These are phyloP conservation scores for Allium fistulosum DNA, from an alignment of 106 monocot genomes.

Conservation along the genomic window DNA sequence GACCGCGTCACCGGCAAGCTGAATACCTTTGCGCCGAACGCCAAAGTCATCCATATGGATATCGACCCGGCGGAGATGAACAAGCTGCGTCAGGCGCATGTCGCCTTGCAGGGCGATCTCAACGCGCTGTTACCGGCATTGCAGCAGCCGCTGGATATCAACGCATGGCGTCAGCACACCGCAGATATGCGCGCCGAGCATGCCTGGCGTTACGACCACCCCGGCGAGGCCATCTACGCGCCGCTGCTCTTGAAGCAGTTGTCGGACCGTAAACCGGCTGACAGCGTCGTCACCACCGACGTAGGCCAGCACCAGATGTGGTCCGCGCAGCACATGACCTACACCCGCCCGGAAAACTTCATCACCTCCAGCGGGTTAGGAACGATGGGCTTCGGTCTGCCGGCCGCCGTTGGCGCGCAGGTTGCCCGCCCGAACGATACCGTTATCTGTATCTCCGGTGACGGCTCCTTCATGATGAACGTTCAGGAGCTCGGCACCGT, in stretches of 20 bases:
- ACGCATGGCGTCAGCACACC: neutral
- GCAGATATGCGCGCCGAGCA: neutral
- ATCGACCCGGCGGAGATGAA: neutral
- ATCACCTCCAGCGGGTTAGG: slow-evolving; percentile 67
- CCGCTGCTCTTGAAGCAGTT: neutral
- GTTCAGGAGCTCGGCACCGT: slow-evolving; percentile 72
- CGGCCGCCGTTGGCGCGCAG: slow-evolving; percentile 79
- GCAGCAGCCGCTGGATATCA: neutral
- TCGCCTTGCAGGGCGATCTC: neutral
- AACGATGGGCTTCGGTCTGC: slow-evolving; percentile 87
- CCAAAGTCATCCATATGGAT: neutral
- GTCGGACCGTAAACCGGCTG: no score
- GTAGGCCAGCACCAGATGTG: neutral
- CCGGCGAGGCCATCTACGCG: neutral
- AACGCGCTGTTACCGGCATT: neutral
- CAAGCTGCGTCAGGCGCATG: neutral
- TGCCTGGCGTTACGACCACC: neutral
- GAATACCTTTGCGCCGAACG: neutral
- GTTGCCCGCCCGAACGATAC: slow-evolving; percentile 61
- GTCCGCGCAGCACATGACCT: slow-evolving; percentile 21
- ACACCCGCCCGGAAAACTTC: slow-evolving; percentile 55
- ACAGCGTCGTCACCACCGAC: neutral
- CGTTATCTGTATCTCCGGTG: slow-evolving; percentile 78
- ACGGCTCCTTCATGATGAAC: slow-evolving; percentile 87
- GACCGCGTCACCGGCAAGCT: neutral